Conservation (phyloP, 345 rosid species). For the Trapa incisa region DNA sequence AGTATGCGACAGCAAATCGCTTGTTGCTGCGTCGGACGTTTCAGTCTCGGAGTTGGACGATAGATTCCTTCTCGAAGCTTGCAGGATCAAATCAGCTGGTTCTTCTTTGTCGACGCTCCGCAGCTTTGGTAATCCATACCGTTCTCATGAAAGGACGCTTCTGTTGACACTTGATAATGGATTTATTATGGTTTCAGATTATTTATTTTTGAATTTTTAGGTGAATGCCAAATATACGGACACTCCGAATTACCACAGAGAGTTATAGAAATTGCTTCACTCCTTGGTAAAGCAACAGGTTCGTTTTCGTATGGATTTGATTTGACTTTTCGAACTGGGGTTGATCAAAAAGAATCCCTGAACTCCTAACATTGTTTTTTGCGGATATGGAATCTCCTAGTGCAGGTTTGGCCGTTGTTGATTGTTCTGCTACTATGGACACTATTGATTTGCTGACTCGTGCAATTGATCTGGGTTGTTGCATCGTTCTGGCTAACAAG, state of each 20-base stretch:
- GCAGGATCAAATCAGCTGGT: conserved; percentile 43
- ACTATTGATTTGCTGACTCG: conserved; percentile 37
- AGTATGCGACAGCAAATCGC: conserved; percentile 62
- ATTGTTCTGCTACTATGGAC: conserved; percentile 76
- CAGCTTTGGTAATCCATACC: conserved; percentile 26
- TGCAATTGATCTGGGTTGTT: conserved; percentile 58
- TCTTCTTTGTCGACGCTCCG: conserved; percentile 32
- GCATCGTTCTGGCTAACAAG: conserved; percentile 79
- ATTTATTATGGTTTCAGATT: conserved; percentile 1
- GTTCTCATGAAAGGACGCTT: conserved; percentile 2
- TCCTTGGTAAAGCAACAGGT: conserved; percentile 68
- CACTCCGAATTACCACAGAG: conserved; percentile 26
- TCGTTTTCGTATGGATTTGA: conserved; percentile 3
- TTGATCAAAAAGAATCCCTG: background rate
- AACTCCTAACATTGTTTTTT: background rate
- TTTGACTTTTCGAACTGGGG: background rate
- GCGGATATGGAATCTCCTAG: conserved; percentile 9
- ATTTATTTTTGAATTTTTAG: conserved; percentile 14
- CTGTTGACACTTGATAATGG: background rate
- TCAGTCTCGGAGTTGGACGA: conserved; percentile 41
- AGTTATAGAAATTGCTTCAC: conserved; percentile 36
- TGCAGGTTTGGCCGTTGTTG: conserved; percentile 66
- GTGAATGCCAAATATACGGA: conserved; percentile 26
- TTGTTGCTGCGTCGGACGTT: conserved; percentile 38
- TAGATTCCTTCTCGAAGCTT: conserved; percentile 38